Conservation (phyloP, 306 rosid species). For the Biancaea sappan region DNA sequence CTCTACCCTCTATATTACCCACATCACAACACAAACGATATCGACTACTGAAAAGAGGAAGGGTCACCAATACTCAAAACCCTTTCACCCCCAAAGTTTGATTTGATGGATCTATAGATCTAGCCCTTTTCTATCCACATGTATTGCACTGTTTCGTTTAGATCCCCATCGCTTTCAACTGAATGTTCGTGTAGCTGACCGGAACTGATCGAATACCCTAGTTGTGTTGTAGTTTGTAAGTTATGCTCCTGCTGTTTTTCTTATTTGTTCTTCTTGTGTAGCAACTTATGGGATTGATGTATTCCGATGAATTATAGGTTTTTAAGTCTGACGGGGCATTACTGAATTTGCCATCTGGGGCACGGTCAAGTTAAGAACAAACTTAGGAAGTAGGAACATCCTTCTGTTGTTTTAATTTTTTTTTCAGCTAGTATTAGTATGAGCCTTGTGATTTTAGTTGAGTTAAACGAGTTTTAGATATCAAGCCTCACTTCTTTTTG, state of each 20-base stretch:
- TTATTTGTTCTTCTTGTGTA: not conserved
- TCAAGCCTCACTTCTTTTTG: slow-evolving; percentile 1
- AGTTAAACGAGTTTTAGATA: not conserved
- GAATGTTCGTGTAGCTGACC: slow-evolving; percentile 43
- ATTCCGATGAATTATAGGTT: not conserved
- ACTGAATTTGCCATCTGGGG: slow-evolving; percentile 21
- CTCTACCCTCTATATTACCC: slow-evolving; percentile 3
- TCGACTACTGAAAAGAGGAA: not conserved
- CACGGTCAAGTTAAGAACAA: slow-evolving; percentile 10
- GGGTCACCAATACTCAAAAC: slow-evolving; percentile 39
- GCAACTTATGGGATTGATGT: slow-evolving; percentile 2
- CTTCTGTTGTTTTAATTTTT: slow-evolving; percentile 16
- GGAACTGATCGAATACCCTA: slow-evolving; percentile 41
- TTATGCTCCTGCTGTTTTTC: not conserved
- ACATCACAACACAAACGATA: not conserved
- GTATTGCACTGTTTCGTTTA: slow-evolving; percentile 56
- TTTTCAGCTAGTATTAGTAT: slow-evolving; percentile 24
- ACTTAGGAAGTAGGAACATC: slow-evolving; percentile 8
- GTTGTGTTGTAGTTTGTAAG: slow-evolving; percentile 27
- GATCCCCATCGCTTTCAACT: slow-evolving; percentile 46
- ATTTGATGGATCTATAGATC: slow-evolving; percentile 83
- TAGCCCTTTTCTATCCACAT: slow-evolving; percentile 57
- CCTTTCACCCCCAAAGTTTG: slow-evolving; percentile 47
- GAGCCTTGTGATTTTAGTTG: not conserved
- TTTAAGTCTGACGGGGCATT: slow-evolving; percentile 17